Conservation (phyloP, 2,329 filamentous ascomycete species). For the Curvularia eragrostidis region DNA sequence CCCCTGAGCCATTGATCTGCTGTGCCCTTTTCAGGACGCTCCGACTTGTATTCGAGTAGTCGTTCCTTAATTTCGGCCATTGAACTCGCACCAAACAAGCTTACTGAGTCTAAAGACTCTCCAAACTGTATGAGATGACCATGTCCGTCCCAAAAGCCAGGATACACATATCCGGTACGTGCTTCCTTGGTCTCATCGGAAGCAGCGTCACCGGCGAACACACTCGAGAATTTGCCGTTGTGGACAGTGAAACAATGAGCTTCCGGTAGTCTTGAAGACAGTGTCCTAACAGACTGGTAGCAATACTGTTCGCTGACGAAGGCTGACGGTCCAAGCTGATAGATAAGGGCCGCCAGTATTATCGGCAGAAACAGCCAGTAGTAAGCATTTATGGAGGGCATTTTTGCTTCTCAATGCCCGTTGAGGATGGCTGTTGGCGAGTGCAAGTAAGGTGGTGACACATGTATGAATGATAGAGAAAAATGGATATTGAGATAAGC, state of each 20-base stretch:
- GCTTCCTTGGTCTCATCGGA: conserved; percentile 17
- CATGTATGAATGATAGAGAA: not conserved
- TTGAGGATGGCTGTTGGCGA: not conserved
- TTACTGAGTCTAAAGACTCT: conserved; percentile 70
- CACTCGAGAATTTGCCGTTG: conserved; percentile 57
- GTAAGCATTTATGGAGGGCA: conserved; percentile 31
- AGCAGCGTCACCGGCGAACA: conserved; percentile 40
- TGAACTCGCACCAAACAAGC: conserved; percentile 66
- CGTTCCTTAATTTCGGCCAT: conserved; percentile 62
- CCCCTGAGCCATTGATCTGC: conserved; percentile 68
- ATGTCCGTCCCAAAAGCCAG: conserved; percentile 74
- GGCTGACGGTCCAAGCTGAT: conserved; percentile 33
- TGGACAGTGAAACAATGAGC: conserved; percentile 64
- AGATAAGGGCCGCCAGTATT: conserved; percentile 37
- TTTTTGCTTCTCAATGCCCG: conserved; percentile 13
- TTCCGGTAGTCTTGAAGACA: conserved; percentile 46
- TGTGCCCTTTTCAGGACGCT: conserved; percentile 61
- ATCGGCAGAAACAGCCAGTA: conserved; percentile 37
- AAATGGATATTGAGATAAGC: conserved; percentile 7
- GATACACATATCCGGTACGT: conserved; percentile 63
- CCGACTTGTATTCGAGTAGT: conserved; percentile 59
- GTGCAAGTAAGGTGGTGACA: not conserved
- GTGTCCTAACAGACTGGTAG: conserved; percentile 56
- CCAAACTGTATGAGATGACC: conserved; percentile 71
- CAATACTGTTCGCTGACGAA: conserved; percentile 45